Evolutionary conservation across 257 asterid species (phyloP), one percentile per base, ranked within the genome.

Genomic region (Solanum chiquidenum): DNA sequence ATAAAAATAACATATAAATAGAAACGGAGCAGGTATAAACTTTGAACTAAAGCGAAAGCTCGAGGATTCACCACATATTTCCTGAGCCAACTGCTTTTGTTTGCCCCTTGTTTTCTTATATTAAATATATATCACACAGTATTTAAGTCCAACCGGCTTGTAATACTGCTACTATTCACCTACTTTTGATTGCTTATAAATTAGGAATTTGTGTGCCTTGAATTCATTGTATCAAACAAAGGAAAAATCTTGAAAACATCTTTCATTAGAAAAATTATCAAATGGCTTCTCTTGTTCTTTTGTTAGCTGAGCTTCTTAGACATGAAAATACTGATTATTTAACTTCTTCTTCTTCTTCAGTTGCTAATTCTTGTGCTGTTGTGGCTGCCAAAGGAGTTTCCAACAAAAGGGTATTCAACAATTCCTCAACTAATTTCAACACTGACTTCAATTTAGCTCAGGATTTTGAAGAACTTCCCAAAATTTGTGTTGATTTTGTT

Each of bases 261-360:
- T 58, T 4, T 88, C 69, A 37, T 66, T 31, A 23, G 58, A 35
- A n/a, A 9, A 1, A 11, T 44, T 55, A 55, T 55, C 55, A 73
- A 85, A 94, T 94, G 97, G 97, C 97, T 86, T 91, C 97, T 76
- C 91, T 94, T 3, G 87, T 94, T 91, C 97, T 94, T 82, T 92
- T 94, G 20, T 66, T 94, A 25, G 91, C 94, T 60, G 97, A 92
- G 90, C 89, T 94, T 21, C 91, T 93, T 40, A 90, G 90, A 49
- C 95, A 91, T 52, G 91, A 92, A 77, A 91, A 89, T 84, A 62
- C 64, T 3, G 97, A 91, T 88, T 83, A 16, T 37, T 88, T 94
- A 7, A 80, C 92, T 14, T 10, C 52, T 21, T 25, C 91, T 85
- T 42, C 83, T 20, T 21, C 84, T 72, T 69, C 83, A 10, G 83